A percentile compares a stretch with the other conserved stretches of the same genome.
These are phyloP conservation scores for Ophiocordyceps australis DNA, from an alignment of 2,329 filamentous ascomycete species.

Conservation along the genomic window DNA sequence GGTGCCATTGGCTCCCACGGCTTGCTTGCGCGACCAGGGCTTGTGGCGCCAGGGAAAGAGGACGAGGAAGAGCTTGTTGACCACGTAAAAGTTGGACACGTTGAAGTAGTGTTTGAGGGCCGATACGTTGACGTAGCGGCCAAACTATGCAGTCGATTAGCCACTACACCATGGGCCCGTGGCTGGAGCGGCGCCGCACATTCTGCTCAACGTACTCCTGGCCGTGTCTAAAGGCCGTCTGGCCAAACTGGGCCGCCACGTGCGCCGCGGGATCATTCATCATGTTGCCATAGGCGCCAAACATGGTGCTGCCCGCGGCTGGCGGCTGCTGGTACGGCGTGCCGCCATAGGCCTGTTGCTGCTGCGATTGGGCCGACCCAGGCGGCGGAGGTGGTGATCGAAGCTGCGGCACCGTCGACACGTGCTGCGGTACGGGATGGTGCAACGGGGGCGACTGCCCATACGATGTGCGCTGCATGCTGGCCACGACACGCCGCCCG, in stretches of 20 bases:
- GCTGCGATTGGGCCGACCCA: slow-evolving; percentile 47
- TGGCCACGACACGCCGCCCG: too few species aligned
- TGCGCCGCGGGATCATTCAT: slow-evolving; percentile 93
- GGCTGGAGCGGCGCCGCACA: slow-evolving; percentile 30
- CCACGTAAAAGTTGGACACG: slow-evolving; percentile 91
- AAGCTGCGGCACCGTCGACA: slow-evolving; percentile 92
- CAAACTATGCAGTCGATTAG: slow-evolving; percentile 20
- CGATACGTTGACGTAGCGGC: slow-evolving; percentile 73
- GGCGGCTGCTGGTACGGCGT: slow-evolving; percentile 58
- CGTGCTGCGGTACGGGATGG: slow-evolving; percentile 94
- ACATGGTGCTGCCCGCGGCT: slow-evolving; percentile 31
- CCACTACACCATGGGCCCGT: background rate
- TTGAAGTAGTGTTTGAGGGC: slow-evolving; percentile 99
- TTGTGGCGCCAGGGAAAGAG: slow-evolving; percentile 96
- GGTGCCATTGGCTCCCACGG: slow-evolving; percentile 49
- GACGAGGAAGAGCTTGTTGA: slow-evolving; percentile 82
- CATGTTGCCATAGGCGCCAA: slow-evolving; percentile 72
- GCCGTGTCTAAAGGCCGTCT: slow-evolving; percentile 77
- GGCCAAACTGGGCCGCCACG: slow-evolving; percentile 85
- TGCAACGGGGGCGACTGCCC: slow-evolving; percentile 85
- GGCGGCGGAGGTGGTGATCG: slow-evolving; percentile 79
- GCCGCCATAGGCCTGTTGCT: slow-evolving; percentile 43
- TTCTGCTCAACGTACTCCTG: slow-evolving; percentile 94
- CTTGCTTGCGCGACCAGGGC: slow-evolving; percentile 87
- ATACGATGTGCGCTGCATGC: slow-evolving; percentile 77